Conservation (phyloP, 495 filamentous ascomycete species). For the Penicillium desertorum region DNA sequence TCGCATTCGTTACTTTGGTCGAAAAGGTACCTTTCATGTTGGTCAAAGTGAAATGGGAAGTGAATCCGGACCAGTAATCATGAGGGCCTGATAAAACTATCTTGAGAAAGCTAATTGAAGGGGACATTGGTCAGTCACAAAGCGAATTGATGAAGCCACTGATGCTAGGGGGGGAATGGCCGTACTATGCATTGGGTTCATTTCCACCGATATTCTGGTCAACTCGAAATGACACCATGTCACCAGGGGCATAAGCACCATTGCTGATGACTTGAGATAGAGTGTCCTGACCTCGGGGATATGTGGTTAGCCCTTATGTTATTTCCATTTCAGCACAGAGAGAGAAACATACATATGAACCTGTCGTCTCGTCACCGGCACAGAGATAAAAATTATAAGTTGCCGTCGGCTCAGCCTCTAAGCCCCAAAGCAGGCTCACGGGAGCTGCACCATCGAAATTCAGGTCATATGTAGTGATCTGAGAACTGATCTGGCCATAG, state of each 20-base stretch:
- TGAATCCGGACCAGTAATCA: conserved; percentile 50
- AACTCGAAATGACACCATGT: conserved; percentile 52
- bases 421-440: conserved; percentile 37
- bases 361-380: conserved; percentile 58
- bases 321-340: too few relatives aligned
- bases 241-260: conserved; percentile 49
- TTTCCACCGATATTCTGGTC: conserved; percentile 47
- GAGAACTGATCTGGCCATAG: conserved; percentile 50
- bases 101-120: conserved; percentile 58
- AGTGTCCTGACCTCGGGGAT: conserved; percentile 37
- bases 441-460: conserved; percentile 48
- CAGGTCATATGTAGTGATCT: conserved; percentile 43
- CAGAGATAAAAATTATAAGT: conserved; percentile 63
- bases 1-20: conserved; percentile 39
- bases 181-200: conserved; percentile 64
- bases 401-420: conserved; percentile 41
- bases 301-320: conserved; percentile 2
- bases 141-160: not conserved
- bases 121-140: conserved; percentile 11
- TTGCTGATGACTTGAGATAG: conserved; percentile 41
- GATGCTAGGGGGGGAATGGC: not conserved
- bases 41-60: conserved; percentile 64
- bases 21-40: conserved; percentile 67
- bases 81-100: conserved; percentile 55
- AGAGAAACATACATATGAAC: conserved; percentile 35